Evolutionary conservation across 371 early-diverging fungal genomes (phyloP).

Genomic region (Mucor irregularis): DNA sequence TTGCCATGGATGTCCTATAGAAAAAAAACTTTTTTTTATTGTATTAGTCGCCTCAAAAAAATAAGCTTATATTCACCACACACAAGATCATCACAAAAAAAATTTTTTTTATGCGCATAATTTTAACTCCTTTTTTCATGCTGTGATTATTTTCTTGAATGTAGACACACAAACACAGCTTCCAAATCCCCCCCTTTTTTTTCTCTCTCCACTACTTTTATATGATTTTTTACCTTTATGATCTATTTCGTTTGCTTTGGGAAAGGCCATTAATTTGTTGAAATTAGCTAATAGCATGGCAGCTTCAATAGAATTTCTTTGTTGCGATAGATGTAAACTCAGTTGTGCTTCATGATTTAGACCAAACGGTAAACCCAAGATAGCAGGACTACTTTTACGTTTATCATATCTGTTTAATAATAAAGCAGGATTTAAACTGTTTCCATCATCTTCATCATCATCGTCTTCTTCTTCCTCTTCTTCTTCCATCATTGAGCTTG

Average conservation of each 20-base stretch:
- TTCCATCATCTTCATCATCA: not conserved
- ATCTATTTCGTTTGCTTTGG: conserved; percentile 19
- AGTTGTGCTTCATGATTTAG: conserved; percentile 37
- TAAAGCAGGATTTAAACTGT: conserved; percentile 25
- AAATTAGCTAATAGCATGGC: conserved; percentile 53
- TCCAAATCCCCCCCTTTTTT: conserved; percentile 4
- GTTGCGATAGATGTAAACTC: conserved; percentile 41
- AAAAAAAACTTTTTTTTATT: conserved; percentile 2
- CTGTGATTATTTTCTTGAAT: not conserved
- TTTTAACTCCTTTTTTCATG: conserved; percentile 21
- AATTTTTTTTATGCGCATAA: conserved; percentile 40
- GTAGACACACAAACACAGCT: no score
- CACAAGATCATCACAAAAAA: not conserved
- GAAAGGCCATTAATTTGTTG: conserved; percentile 31
- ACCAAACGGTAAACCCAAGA: conserved; percentile 41
- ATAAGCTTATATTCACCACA: conserved; percentile 2
- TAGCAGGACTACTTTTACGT: conserved; percentile 53
- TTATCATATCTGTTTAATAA: conserved; percentile 34
- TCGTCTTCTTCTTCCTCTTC: no score
- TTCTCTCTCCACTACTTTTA: not conserved
- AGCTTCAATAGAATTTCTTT: conserved; percentile 53
- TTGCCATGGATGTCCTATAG: conserved; percentile 29
- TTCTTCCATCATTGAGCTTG: no score
- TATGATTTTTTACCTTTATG: conserved; percentile 20
- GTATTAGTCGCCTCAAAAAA: not conserved